These are phyloP conservation scores for Cordia subcordata DNA, from an alignment of 257 asterid species.

Conservation along the genomic window DNA sequence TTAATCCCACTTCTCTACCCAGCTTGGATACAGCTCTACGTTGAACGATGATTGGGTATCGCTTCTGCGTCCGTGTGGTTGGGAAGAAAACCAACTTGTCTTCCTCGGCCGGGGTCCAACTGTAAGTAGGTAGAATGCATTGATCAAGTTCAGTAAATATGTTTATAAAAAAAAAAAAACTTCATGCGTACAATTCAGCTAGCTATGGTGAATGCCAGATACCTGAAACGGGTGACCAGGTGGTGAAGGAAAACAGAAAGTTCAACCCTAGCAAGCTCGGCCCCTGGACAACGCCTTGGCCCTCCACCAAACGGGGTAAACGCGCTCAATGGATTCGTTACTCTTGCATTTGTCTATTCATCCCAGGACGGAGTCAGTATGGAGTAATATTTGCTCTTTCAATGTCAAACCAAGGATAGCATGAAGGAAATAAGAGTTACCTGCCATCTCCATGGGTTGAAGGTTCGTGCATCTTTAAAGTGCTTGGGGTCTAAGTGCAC, in stretches of 20 bases:
- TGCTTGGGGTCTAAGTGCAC: slow-evolving; percentile 76
- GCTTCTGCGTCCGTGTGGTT: slow-evolving; percentile 75
- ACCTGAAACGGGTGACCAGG: slow-evolving; percentile 87
- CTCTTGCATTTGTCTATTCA: slow-evolving; percentile 4
- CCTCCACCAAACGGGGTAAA: slow-evolving; percentile 97
- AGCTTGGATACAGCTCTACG: slow-evolving; percentile 27
- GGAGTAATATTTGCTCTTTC: no score
- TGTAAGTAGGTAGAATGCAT: slow-evolving; percentile 24
- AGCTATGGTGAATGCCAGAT: background rate
- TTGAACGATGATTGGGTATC: slow-evolving; percentile 62
- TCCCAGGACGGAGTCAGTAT: background rate
- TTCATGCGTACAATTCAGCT: no score
- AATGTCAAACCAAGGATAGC: background rate
- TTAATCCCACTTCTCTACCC: no score
- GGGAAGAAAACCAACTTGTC: slow-evolving; percentile 92
- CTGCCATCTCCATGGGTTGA: slow-evolving; percentile 99
- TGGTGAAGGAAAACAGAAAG: slow-evolving; percentile 94
- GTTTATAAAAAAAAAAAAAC: background rate
- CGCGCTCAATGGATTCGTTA: slow-evolving; percentile 17
- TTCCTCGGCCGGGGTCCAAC: slow-evolving; percentile 81
- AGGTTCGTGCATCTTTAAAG: slow-evolving; percentile 83
- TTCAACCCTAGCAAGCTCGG: slow-evolving; percentile 89
- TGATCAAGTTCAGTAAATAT: background rate
- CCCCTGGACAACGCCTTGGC: slow-evolving; percentile 96
- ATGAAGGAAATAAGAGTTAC: slow-evolving; percentile 17